A percentile compares a stretch with the other conserved stretches of the same genome.
Conservation (phyloP, 257 asterid species). For the Ocimum tenuiflorum region DNA sequence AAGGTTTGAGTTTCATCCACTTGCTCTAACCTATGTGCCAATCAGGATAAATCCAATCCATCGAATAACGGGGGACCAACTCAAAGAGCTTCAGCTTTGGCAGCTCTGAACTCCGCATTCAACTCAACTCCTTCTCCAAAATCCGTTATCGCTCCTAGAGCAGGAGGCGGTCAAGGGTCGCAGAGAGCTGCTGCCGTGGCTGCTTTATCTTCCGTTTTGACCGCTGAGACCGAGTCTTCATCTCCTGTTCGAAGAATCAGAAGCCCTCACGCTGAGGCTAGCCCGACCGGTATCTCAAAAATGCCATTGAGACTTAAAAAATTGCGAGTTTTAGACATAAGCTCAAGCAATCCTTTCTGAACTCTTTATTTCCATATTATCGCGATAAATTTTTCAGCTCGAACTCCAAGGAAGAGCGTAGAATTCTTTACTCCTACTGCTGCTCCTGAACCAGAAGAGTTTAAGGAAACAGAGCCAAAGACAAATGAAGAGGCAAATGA, state of each 20-base stretch:
- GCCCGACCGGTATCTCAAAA: conserved; percentile 58
- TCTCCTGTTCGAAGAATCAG: conserved; percentile 56
- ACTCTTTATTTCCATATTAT: too few relatives aligned
- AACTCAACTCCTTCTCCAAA: conserved; percentile 46
- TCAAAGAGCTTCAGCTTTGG: conserved; percentile 97
- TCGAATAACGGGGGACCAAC: conserved; percentile 74
- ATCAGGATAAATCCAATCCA: conserved; percentile 61
- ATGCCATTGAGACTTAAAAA: too few relatives aligned
- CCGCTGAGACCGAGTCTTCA: conserved; percentile 68
- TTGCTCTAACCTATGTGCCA: conserved; percentile 6
- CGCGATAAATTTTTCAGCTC: conserved; percentile 26
- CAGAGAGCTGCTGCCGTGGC: conserved; percentile 95
- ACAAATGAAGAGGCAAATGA: conserved; percentile 39
- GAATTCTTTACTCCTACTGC: conserved; percentile 16
- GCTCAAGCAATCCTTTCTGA: too few relatives aligned
- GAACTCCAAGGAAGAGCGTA: conserved; percentile 35
- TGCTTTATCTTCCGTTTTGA: conserved; percentile 74
- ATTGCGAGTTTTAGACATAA: too few relatives aligned
- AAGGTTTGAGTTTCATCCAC: not conserved
- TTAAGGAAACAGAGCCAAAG: conserved; percentile 30
- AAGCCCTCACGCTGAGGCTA: conserved; percentile 47
- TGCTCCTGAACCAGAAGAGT: conserved; percentile 34
- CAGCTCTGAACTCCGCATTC: conserved; percentile 92
- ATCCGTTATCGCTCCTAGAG: conserved; percentile 38
- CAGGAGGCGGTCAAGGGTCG: conserved; percentile 50